Conservation (phyloP, 495 filamentous ascomycete species). For the Aspergillus egyptiacus region DNA sequence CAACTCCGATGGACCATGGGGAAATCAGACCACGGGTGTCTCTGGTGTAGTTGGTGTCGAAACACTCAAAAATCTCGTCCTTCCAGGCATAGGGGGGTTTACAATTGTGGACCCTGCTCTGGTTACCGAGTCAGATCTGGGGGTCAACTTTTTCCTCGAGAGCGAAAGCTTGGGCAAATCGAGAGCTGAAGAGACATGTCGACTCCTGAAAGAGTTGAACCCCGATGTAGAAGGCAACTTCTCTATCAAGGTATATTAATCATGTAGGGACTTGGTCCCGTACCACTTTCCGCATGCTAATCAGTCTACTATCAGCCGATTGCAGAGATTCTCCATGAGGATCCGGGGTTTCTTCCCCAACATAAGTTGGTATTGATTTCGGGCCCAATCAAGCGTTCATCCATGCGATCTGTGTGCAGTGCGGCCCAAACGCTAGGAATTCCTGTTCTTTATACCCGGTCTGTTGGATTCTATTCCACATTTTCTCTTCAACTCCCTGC, state of each 20-base stretch:
- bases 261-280: not conserved
- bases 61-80: slow-evolving; percentile 90
- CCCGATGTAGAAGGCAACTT: slow-evolving; percentile 79
- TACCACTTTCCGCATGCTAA: slow-evolving; percentile 9
- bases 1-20: slow-evolving; percentile 55
- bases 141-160: slow-evolving; percentile 95
- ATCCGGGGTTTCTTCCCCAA: slow-evolving; percentile 42
- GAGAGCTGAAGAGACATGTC: slow-evolving; percentile 72
- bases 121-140: slow-evolving; percentile 77
- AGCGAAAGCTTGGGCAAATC: slow-evolving; percentile 68
- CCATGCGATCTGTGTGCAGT: slow-evolving; percentile 51
- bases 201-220: slow-evolving; percentile 80
- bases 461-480: slow-evolving; percentile 79
- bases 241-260: slow-evolving; percentile 39
- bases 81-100: slow-evolving; percentile 91
- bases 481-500: slow-evolving; percentile 71
- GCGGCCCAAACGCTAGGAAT: slow-evolving; percentile 56
- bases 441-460: slow-evolving; percentile 78
- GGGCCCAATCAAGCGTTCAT: slow-evolving; percentile 56
- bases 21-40: slow-evolving; percentile 40
- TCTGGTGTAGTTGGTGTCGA: slow-evolving; percentile 82
- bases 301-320: slow-evolving; percentile 25
- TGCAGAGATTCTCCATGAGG: slow-evolving; percentile 31
- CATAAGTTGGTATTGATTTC: slow-evolving; percentile 75
- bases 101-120: slow-evolving; percentile 78